These are phyloP conservation scores for Furcasterigmium sp. DNA, from an alignment of 2,329 filamentous ascomycete genomes.

Conservation along the genomic window DNA sequence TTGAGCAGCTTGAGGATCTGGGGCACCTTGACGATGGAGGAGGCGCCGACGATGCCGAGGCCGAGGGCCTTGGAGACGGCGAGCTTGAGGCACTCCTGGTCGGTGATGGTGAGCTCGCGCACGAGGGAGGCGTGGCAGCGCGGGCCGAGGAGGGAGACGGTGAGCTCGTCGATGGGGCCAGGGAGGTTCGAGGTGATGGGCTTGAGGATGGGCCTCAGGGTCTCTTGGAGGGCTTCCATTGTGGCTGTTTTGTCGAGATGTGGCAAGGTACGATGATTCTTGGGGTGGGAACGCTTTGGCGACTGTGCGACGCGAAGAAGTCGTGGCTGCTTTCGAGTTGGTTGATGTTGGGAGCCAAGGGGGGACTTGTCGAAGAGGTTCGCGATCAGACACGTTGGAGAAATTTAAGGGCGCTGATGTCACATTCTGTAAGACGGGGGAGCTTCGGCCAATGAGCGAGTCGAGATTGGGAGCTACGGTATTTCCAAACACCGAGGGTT, in stretches of 20 bases:
- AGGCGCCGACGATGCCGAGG: constrained; percentile 87
- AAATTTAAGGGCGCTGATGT: neutral
- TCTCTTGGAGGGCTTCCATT: constrained; percentile 65
- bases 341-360: too few species aligned
- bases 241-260: too few species aligned
- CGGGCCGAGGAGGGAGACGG: constrained; percentile 73
- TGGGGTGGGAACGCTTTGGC: neutral
- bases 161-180: constrained; percentile 66
- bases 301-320: neutral
- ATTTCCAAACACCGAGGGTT: too few species aligned
- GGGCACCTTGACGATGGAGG: constrained; percentile 89
- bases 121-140: constrained; percentile 83
- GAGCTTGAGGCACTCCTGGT: constrained; percentile 78
- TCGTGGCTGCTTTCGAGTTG: neutral
- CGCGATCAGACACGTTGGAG: too few species aligned
- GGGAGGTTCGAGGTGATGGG: constrained; percentile 72
- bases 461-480: too few species aligned
- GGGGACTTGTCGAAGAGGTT: neutral
- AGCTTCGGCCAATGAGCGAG: too few species aligned
- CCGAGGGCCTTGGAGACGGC: constrained; percentile 89
- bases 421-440: neutral
- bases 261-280: too few species aligned
- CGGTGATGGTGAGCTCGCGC: constrained; percentile 74
- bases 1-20: constrained; percentile 89
- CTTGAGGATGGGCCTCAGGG: constrained; percentile 54